Conservation (phyloP, 768 basidiomycete species). For the Lyophyllum decastes region DNA sequence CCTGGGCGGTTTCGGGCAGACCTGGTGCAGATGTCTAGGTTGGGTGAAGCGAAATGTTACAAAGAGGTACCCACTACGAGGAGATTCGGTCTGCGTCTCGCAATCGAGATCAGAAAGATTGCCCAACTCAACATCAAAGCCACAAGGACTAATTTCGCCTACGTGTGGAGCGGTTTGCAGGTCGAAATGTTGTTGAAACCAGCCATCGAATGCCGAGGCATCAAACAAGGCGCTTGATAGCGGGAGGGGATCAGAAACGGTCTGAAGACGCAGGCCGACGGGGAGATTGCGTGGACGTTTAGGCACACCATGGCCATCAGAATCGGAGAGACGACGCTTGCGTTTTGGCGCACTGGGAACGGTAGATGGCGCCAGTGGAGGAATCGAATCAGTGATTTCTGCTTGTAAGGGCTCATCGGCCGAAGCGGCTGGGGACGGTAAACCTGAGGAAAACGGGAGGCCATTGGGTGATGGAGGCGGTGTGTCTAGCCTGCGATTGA, state of each 20-base stretch:
- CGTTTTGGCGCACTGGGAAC: slow-evolving; percentile 19
- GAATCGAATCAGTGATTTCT: not conserved
- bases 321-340: slow-evolving; percentile 40
- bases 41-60: not conserved
- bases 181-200: slow-evolving; percentile 33
- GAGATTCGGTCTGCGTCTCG: not conserved
- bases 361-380: not conserved
- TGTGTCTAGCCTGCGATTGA: not conserved
- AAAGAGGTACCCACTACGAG: not conserved
- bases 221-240: slow-evolving; percentile 9
- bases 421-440: slow-evolving; percentile 17
- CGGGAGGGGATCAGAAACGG: slow-evolving; percentile 32
- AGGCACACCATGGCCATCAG: slow-evolving; percentile 14
- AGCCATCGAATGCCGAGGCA: slow-evolving; percentile 30
- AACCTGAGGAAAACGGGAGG: not conserved
- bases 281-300: slow-evolving; percentile 29
- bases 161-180: slow-evolving; percentile 25
- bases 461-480: not conserved
- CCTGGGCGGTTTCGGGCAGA: not conserved
- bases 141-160: slow-evolving; percentile 22
- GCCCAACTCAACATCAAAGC: slow-evolving; percentile 35
- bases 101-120: slow-evolving; percentile 20
- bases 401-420: not conserved
- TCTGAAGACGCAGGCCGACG: slow-evolving; percentile 19
- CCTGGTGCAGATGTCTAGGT: not conserved